Base-by-base conservation (phyloP, 148 eudicot genomes). In the Polygonum aviculare region DNA sequence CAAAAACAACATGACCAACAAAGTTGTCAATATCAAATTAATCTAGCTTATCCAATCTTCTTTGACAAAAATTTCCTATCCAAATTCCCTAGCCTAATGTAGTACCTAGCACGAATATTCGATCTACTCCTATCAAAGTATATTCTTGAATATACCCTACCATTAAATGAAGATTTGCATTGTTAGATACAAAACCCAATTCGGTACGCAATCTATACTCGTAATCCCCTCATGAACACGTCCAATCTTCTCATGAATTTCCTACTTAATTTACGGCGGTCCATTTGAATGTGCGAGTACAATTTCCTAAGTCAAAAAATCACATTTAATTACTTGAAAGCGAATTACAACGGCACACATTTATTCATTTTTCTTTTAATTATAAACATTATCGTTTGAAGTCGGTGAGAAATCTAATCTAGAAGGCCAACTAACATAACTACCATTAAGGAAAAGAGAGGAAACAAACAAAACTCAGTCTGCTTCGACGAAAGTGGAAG, bases 381-480 rank as follows among this genome's bases (percentile, higher is more conserved):
- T 60, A 26, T 10, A 8, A 62, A 54, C 60, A 54, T 54, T 54
- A 54, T 54, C 57, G 16, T 62, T 62, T 62, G 0, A 26, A 12
- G 69, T 62, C 69, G 69, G 38, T 62, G 69, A 55, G 63, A 57
- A 21, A 22, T 6, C 31, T 55, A 55, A 11, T 11, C 14, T 10
- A 60, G 35, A 22, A 52, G 57, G 6, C 60, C 60, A 60, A 60
- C 35, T 60, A 60, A 60, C 67, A 60, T 60, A 60, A 60, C 67
- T 26, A 60, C 67, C 36, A 60, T 60, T 31, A 12, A 50, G 35
- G 15, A 62, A 9, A 62, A 62, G 9, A n/a, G 60, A 54, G 22
- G 22, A 54, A 54, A 54, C 60, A 54, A 54, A 54, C 60, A 54
- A n/a, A 54, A n/a, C 26, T 4, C 5, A 4, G 57, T 3, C 50